Base-by-base conservation (phyloP, 768 basidiomycete species). In the Tulasnella sp. region DNA sequence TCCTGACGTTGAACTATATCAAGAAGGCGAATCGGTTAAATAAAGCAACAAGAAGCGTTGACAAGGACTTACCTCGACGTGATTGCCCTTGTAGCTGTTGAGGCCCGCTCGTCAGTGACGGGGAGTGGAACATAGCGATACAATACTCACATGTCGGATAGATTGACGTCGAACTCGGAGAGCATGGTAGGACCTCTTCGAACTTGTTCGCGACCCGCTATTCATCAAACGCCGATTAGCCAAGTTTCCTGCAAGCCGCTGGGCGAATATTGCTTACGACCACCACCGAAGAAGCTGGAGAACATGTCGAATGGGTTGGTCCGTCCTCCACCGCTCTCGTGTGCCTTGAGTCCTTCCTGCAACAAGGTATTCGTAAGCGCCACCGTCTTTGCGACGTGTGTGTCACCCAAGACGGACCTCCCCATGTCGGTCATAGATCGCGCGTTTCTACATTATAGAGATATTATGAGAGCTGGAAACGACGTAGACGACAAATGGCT, bases 271-370 rank as follows among this genome's bases (percentile, higher is more conserved):
- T 42, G 88, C 90, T 84, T 77, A 92, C 92, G 89, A 80, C 91
- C 92, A 74, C 89, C 90, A 74, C 94, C 94, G 81, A 99, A 99
- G 87, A 98, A 98, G 81, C 86, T 91, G 57, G 92, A 89, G 85
- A 99, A 99, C 81, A 98, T 88, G 84, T 99, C 98, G 82, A 98
- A 95, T 26, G 97, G 96, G 83, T 98, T 95, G 29, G 89, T 88
- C 75, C 91, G 91, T n/a, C 94, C 95, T 70, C 91, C 91, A 35
- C 83, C 82, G 78, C 83, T 81, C 85, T 96, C 95, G 74, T 94
- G 94, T 42, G 93, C 93, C 84, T 94, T 94, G 75, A 99, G 83
- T 11, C 97, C 97, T 83, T 98, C 96, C 89, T 95, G 81, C 71
- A 75, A 48, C 80, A 35, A 75, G 20, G 18, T 39, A 35, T 40